A percentile compares a stretch with the other conserved stretches of the same genome.
Conservation (phyloP, 345 rosid genomes). For the Lagerstroemia speciosa region DNA sequence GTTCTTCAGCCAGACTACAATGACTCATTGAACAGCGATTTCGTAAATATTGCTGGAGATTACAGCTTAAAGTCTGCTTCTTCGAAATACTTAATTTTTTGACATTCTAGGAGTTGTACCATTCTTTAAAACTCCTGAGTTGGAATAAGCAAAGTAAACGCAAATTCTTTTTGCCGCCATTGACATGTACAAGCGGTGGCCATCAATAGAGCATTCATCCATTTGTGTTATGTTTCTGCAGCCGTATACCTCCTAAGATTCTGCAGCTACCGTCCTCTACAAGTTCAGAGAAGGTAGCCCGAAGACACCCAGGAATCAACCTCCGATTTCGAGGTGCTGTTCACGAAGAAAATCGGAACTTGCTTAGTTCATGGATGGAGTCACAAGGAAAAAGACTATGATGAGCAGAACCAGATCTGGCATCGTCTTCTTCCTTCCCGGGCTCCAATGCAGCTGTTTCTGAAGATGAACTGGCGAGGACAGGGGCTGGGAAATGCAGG, state of each 20-base stretch:
- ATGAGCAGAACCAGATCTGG: no score
- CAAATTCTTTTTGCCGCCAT: not conserved
- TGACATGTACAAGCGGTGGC: not conserved
- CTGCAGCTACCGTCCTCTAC: not conserved
- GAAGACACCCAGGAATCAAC: no score
- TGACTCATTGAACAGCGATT: not conserved
- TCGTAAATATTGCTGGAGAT: not conserved
- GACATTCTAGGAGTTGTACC: not conserved
- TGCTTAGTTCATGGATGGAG: no score
- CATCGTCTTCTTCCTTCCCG: no score
- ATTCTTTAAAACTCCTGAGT: not conserved
- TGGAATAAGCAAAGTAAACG: not conserved
- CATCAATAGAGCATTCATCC: not conserved
- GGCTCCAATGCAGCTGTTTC: no score
- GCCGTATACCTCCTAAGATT: not conserved
- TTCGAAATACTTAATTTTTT: no score
- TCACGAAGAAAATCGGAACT: no score
- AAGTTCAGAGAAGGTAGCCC: not conserved
- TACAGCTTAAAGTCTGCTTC: no score
- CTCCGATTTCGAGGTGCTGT: no score
- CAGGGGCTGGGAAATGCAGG: no score
- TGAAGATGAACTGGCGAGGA: no score
- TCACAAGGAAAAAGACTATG: no score
- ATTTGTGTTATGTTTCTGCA: not conserved
- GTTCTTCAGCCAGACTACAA: conserved; percentile 16